Evolutionary conservation across 306 rosid genomes (phyloP).

Genomic region (Castanopsis chinensis): DNA sequence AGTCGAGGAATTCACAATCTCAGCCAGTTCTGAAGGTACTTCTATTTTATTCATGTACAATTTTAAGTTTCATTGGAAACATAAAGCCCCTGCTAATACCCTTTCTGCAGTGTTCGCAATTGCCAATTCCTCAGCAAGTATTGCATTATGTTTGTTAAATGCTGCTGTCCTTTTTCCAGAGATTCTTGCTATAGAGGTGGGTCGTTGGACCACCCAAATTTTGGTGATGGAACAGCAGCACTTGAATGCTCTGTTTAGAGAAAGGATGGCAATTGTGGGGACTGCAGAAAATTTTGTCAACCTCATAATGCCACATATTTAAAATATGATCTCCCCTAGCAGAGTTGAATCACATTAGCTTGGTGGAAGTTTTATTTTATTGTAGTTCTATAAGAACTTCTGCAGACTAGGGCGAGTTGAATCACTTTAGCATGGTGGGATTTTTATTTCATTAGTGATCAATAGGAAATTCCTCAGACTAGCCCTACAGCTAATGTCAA

Average conservation of each 20-base stretch:
- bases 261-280: neutral
- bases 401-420: slow-evolving; percentile 29
- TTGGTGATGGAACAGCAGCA: neutral
- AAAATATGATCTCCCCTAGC: too few relatives aligned
- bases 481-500: slow-evolving; percentile 52
- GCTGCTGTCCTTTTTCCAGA: neutral
- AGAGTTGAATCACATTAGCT: neutral
- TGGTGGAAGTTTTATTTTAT: neutral
- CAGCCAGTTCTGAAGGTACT: slow-evolving; percentile 61
- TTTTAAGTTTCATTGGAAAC: neutral
- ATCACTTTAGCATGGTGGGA: too few relatives aligned
- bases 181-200: neutral
- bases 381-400: slow-evolving; percentile 52
- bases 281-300: neutral
- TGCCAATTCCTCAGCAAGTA: neutral
- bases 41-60: neutral
- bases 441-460: too few relatives aligned
- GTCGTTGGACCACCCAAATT: neutral
- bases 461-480: slow-evolving; percentile 59
- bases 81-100: neutral
- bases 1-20: slow-evolving; percentile 62
- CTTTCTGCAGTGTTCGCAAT: neutral
- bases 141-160: neutral
- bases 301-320: neutral
- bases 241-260: slow-evolving; percentile 17